Percentiles rank a stretch among this genome's conserved stretches.
phyloP scores from a whole-genome alignment of 1,284 basidiomycete genomes.

The Microbotryum intermedium region DNA sequence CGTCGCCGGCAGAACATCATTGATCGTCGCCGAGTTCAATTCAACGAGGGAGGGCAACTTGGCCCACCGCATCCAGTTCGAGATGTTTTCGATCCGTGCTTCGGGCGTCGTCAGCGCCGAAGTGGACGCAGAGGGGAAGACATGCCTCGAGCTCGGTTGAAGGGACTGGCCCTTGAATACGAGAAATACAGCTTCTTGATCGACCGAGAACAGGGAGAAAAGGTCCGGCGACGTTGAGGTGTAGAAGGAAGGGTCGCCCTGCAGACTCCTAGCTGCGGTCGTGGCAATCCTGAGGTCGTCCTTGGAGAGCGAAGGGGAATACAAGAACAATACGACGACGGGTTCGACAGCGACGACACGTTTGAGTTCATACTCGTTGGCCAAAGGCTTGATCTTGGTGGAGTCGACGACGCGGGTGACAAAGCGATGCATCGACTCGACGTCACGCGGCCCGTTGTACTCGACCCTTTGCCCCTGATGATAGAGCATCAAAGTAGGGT shows the following conservation, averaged over 20 bases:
- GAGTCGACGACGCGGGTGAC: conserved; percentile 30
- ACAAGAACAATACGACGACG: conserved; percentile 66
- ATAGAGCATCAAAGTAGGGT: conserved; percentile 64
- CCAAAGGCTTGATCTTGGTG: conserved; percentile 40
- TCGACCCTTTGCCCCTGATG: conserved; percentile 50
- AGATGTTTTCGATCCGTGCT: conserved; percentile 27
- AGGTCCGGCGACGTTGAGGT: conserved; percentile 44
- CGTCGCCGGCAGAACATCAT: conserved; percentile 59
- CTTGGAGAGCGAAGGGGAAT: conserved; percentile 43
- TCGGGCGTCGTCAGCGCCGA: conserved; percentile 9
- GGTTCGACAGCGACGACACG: conserved; percentile 49
- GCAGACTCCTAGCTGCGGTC: conserved; percentile 50
- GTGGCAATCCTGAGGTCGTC: conserved; percentile 46
- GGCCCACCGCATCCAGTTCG: conserved; percentile 54
- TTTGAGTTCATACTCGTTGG: conserved; percentile 43
- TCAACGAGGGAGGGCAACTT: conserved; percentile 62
- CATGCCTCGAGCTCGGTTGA: conserved; percentile 35
- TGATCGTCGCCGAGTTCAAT: conserved; percentile 64
- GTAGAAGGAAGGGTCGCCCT: conserved; percentile 62
- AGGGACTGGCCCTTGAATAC: conserved; percentile 59
- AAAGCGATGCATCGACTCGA: conserved; percentile 61
- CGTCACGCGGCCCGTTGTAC: conserved; percentile 58
- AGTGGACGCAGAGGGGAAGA: conserved; percentile 31
- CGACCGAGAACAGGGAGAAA: conserved; percentile 41
- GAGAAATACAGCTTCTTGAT: conserved; percentile 48